Percentiles rank a stretch among this genome's conserved stretches.
These are phyloP conservation scores for Mycosarcoma mackinlayi DNA, from an alignment of 1,284 basidiomycete species.

Conservation along the genomic window DNA sequence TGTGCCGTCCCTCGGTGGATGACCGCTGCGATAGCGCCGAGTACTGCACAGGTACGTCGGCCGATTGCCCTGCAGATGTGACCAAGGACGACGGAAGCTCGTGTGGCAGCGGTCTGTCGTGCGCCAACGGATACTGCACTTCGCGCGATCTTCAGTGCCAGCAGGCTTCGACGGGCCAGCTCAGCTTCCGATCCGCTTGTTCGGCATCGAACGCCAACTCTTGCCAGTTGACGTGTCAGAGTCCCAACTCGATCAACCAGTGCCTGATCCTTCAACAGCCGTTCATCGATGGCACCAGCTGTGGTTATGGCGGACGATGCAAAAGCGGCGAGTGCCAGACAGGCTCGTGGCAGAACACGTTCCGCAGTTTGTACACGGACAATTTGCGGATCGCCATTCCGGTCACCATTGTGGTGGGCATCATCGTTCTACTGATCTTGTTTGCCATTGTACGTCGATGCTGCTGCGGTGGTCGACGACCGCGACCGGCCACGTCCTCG, in stretches of 20 bases:
- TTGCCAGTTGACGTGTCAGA: conserved; percentile 83
- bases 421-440: conserved; percentile 53
- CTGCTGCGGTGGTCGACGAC: conserved; percentile 25
- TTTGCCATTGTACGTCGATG: conserved; percentile 43
- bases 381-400: conserved; percentile 61
- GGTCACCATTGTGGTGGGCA: conserved; percentile 56
- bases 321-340: conserved; percentile 75
- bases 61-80: conserved; percentile 79
- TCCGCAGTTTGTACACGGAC: conserved; percentile 72
- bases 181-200: conserved; percentile 78
- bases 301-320: conserved; percentile 75
- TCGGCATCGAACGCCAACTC: conserved; percentile 72
- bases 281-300: conserved; percentile 86
- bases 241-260: conserved; percentile 73
- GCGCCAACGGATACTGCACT: conserved; percentile 85
- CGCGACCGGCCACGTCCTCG: neutral
- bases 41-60: conserved; percentile 80
- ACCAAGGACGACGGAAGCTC: conserved; percentile 76
- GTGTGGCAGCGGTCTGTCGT: conserved; percentile 73
- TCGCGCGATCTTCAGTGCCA: conserved; percentile 82
- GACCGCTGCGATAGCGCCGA: conserved; percentile 80
- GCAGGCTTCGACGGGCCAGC: conserved; percentile 73
- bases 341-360: conserved; percentile 76
- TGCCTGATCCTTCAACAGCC: conserved; percentile 81
- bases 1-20: conserved; percentile 81